These are phyloP conservation scores for Gremmenia infestans DNA, from an alignment of 2,329 filamentous ascomycete genomes.

Conservation along the genomic window DNA sequence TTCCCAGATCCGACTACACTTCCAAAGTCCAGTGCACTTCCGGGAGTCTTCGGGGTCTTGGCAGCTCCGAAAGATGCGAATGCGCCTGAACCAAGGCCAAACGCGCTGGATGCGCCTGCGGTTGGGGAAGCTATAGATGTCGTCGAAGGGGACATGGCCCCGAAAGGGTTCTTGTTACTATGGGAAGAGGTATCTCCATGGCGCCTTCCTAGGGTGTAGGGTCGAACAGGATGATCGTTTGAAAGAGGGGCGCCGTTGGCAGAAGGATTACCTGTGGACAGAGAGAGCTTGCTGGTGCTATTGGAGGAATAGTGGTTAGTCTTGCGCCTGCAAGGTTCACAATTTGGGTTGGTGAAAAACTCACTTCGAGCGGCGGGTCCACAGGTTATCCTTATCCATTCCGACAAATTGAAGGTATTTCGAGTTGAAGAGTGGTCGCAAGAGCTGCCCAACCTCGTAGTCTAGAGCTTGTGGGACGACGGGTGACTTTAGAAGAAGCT, in stretches of 20 bases:
- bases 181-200: slow-evolving; percentile 71
- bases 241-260: slow-evolving; percentile 29
- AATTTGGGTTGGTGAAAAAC: slow-evolving; percentile 5
- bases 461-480: slow-evolving; percentile 12
- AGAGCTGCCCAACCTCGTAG: slow-evolving; percentile 12
- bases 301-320: slow-evolving; percentile 15
- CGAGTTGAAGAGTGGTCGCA: slow-evolving; percentile 2
- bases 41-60: slow-evolving; percentile 83
- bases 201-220: slow-evolving; percentile 63
- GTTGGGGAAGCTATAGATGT: slow-evolving; percentile 70
- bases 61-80: slow-evolving; percentile 90
- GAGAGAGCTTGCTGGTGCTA: slow-evolving; percentile 72
- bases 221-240: slow-evolving; percentile 54
- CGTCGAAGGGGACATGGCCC: slow-evolving; percentile 65
- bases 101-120: slow-evolving; percentile 75
- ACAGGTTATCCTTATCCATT: slow-evolving; percentile 44
- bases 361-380: slow-evolving; percentile 82
- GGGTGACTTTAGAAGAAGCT: slow-evolving; percentile 11
- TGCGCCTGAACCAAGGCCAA: slow-evolving; percentile 88
- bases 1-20: slow-evolving; percentile 49
- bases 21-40: slow-evolving; percentile 73
- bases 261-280: slow-evolving; percentile 63
- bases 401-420: slow-evolving; percentile 12
- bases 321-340: slow-evolving; percentile 11
- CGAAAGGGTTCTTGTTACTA: slow-evolving; percentile 72